These are phyloP conservation scores for Debaryomyces psychrophilus DNA, from an alignment of 1,139 yeast genomes.

Conservation along the genomic window DNA sequence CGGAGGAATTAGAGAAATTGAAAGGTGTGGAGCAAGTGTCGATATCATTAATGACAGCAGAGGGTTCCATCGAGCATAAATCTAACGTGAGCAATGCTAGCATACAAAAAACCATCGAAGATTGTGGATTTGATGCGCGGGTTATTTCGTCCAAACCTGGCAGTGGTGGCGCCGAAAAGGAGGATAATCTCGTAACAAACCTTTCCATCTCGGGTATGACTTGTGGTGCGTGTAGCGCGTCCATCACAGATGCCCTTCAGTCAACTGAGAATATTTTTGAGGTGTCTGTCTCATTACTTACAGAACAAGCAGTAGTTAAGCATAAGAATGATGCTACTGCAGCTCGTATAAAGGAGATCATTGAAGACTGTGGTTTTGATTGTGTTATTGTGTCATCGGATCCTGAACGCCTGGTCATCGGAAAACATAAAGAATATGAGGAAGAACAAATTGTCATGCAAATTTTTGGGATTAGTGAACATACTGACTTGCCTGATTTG, in stretches of 20 bases:
- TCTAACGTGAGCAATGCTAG: conserved; percentile 12
- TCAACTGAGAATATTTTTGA: conserved; percentile 47
- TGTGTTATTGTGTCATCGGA: conserved; percentile 34
- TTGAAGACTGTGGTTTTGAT: conserved; percentile 82
- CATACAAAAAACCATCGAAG: conserved; percentile 33
- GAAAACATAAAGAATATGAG: conserved; percentile 17
- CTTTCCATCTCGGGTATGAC: conserved; percentile 75
- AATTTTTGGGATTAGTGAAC: conserved; percentile 35
- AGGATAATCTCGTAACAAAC: conserved; percentile 14
- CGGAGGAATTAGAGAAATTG: conserved; percentile 26
- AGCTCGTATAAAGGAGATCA: conserved; percentile 43
- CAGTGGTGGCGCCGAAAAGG: background rate
- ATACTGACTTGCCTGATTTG: conserved; percentile 31
- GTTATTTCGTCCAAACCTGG: conserved; percentile 12
- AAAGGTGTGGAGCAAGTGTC: conserved; percentile 33
- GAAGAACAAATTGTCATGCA: conserved; percentile 36
- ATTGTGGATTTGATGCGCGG: conserved; percentile 44
- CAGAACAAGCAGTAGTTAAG: conserved; percentile 67
- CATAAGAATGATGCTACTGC: conserved; percentile 42
- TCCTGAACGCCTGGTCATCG: conserved; percentile 12
- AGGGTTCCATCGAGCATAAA: conserved; percentile 27
- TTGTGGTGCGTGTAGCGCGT: conserved; percentile 76
- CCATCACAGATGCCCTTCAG: conserved; percentile 60
- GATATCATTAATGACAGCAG: conserved; percentile 40
- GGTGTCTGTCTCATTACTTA: conserved; percentile 69